phyloP scores from a whole-genome alignment of 495 filamentous ascomycete species.

The Penicillium silybi region DNA sequence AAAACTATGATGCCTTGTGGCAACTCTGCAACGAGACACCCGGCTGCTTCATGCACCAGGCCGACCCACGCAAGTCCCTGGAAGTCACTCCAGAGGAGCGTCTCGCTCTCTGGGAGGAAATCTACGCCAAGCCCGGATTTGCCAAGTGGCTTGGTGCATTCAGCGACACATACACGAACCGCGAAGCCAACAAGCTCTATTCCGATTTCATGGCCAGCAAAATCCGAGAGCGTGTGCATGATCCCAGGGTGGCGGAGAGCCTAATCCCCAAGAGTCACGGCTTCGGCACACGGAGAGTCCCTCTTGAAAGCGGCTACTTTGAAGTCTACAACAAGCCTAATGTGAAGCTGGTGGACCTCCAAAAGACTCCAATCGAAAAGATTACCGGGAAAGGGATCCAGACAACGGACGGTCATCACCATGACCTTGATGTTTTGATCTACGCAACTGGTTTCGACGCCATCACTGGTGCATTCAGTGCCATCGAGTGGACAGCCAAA shows the following conservation, averaged over 20 bases:
- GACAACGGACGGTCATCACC: constrained; percentile 28
- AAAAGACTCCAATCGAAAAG: constrained; percentile 21
- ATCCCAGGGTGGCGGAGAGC: constrained; percentile 24
- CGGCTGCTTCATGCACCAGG: constrained; percentile 39
- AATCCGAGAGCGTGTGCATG: constrained; percentile 23
- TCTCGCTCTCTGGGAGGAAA: constrained; percentile 20
- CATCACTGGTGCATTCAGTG: constrained; percentile 28
- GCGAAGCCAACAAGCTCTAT: constrained; percentile 20
- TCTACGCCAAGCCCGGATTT: constrained; percentile 26
- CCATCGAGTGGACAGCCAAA: constrained; percentile 26
- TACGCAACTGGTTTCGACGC: constrained; percentile 35
- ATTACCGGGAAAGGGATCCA: constrained; percentile 28
- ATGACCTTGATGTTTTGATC: constrained; percentile 40
- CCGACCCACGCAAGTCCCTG: constrained; percentile 18
- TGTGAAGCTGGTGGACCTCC: constrained; percentile 31
- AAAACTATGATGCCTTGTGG: constrained; percentile 40
- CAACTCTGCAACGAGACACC: constrained; percentile 40
- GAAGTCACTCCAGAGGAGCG: constrained; percentile 21
- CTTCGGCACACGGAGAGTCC: constrained; percentile 26
- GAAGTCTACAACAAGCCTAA: constrained; percentile 34
- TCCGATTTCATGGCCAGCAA: constrained; percentile 31
- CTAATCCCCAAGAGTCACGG: constrained; percentile 28
- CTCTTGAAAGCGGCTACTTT: constrained; percentile 32
- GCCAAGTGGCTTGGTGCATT: constrained; percentile 28
- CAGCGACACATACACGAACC: constrained; percentile 23